Evolutionary conservation across 306 rosid species (phyloP), one percentile per base, ranked within the genome.

Genomic region (Rosa persica): DNA sequence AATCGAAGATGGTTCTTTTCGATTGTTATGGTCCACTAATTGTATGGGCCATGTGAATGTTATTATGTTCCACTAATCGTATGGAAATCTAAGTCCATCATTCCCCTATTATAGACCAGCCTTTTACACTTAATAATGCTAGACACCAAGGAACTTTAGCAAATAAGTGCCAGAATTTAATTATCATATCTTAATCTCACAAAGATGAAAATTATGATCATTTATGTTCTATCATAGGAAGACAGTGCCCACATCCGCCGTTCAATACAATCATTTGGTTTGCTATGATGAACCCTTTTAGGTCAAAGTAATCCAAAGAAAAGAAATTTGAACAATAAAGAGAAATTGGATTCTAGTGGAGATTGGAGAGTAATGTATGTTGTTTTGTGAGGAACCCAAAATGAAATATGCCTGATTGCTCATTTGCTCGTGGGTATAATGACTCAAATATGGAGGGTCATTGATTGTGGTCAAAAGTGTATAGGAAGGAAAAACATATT

Each of bases 161-260:
- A 88, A 86, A 80, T 82, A 66, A 67, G 82, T 80, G 83, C 54
- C 73, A 69, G 71, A 79, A 23, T 73, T 78, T 73, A 13, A 44
- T 79, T 79, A 78, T 83, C 67, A 86, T 81, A 81, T 83, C 77
- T 76, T 66, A 70, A 34, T 70, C 64, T 42, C 81, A 66, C 17
- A 85, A 82, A 86, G 74, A 89, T 79, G 51, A 82, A 78, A 84
- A 84, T 57, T 72, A 87, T 87, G 90, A 86, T 87, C 70, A 78
- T 85, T 89, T 85, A 75, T 87, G 96, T 89, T 86, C 79, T 78
- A 62, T 73, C 25, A 30, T 82, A 58, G 74, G 89, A 82, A 80
- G 92, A 84, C 86, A 85, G 82, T 81, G 47, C 93, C 90, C 87
- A 84, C 89, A 57, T 84, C 75, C 88, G 89, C 98, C 96, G 90